phyloP scores from a whole-genome alignment of 768 basidiomycete species.

The Lentinula aciculospora region DNA sequence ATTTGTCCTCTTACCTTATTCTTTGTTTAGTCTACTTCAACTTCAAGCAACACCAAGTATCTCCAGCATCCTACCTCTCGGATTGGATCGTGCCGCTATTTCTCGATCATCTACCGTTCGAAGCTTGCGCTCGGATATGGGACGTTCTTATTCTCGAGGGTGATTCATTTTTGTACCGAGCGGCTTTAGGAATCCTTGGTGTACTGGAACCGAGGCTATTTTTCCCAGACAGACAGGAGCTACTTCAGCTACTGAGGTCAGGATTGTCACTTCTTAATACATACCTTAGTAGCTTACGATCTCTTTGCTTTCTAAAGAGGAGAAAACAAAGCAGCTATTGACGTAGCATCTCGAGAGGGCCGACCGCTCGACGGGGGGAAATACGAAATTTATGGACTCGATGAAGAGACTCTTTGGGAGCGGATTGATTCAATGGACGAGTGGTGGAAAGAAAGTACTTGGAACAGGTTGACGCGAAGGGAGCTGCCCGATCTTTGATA shows the following conservation, averaged over 20 bases:
- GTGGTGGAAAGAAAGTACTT: slow-evolving; percentile 93
- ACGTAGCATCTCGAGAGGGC: slow-evolving; percentile 75
- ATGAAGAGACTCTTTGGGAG: slow-evolving; percentile 84
- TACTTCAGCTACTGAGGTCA: slow-evolving; percentile 74
- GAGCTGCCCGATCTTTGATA: slow-evolving; percentile 70
- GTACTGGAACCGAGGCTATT: slow-evolving; percentile 83
- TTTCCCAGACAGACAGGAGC: slow-evolving; percentile 77
- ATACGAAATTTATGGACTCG: slow-evolving; percentile 83
- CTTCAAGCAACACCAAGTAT: slow-evolving; percentile 90
- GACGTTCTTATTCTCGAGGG: slow-evolving; percentile 86
- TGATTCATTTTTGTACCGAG: slow-evolving; percentile 85
- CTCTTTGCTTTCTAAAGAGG: slow-evolving; percentile 41
- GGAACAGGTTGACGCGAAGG: slow-evolving; percentile 74
- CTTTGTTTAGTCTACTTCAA: slow-evolving; percentile 74
- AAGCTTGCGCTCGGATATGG: slow-evolving; percentile 86
- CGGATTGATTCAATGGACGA: slow-evolving; percentile 78
- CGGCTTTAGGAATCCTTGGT: slow-evolving; percentile 75
- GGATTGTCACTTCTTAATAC: slow-evolving; percentile 17
- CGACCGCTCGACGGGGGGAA: slow-evolving; percentile 59
- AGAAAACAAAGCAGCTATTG: slow-evolving; percentile 76
- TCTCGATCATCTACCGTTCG: slow-evolving; percentile 83
- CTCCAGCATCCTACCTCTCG: slow-evolving; percentile 76
- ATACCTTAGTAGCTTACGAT: slow-evolving; percentile 1
- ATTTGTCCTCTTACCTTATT: neutral
- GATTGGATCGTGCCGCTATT: slow-evolving; percentile 83